Percentiles rank a stretch among this genome's conserved stretches.
phyloP scores from a whole-genome alignment of 2,329 filamentous ascomycete species.

The Xylaria sp. region DNA sequence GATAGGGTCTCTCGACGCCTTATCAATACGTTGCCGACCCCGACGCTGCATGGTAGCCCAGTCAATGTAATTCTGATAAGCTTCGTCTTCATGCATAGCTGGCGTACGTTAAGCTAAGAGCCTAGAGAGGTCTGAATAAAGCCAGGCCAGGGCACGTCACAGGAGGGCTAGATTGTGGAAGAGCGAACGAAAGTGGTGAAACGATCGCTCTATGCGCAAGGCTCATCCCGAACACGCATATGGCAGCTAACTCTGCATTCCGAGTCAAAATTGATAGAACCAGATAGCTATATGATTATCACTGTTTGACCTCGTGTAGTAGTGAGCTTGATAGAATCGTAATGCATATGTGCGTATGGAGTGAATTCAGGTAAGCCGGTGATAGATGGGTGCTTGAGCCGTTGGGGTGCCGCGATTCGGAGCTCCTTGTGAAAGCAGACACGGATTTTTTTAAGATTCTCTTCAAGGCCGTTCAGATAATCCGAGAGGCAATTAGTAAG shows the following conservation, averaged over 20 bases:
- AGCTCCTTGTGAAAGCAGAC: background rate
- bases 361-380: background rate
- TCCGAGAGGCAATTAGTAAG: background rate
- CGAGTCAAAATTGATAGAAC: background rate
- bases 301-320: background rate
- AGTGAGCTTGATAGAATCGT: background rate
- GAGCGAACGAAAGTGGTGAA: background rate
- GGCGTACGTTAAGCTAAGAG: slow-evolving; percentile 7
- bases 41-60: slow-evolving; percentile 38
- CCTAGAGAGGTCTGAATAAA: background rate
- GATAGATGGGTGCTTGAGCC: background rate
- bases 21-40: slow-evolving; percentile 37
- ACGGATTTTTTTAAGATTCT: background rate
- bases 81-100: slow-evolving; percentile 14
- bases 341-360: slow-evolving; percentile 5
- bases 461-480: background rate
- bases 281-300: background rate
- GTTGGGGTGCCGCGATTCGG: too few species aligned
- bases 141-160: background rate
- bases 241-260: background rate
- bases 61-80: slow-evolving; percentile 20
- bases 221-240: background rate
- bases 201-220: slow-evolving; percentile 5
- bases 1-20: slow-evolving; percentile 40
- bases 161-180: background rate